A percentile compares a stretch with the other conserved stretches of the same genome.
Evolutionary conservation across 441 rosid genomes (phyloP).

Genomic region (Croton setiger): DNA sequence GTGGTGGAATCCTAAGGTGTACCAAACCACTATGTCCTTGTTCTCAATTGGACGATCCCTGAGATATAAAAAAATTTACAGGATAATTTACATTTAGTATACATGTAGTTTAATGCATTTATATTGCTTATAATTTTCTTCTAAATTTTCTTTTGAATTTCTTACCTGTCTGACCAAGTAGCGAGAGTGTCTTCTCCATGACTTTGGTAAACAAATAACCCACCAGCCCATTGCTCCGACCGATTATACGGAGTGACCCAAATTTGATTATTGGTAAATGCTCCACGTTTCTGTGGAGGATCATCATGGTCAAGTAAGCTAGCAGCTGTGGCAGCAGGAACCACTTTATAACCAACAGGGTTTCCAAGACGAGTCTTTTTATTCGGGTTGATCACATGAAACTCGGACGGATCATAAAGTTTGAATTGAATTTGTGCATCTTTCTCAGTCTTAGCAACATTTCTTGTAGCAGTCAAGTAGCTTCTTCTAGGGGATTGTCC

Average conservation of each 20-base stretch:
- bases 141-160: too few species aligned
- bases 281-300: conserved; percentile 83
- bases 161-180: conserved; percentile 78
- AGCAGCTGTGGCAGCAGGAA: conserved; percentile 73
- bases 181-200: conserved; percentile 80
- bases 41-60: conserved; percentile 68
- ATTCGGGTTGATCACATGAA: conserved; percentile 69
- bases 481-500: conserved; percentile 73
- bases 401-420: conserved; percentile 78
- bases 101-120: too few species aligned
- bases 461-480: conserved; percentile 58
- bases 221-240: conserved; percentile 86
- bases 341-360: conserved; percentile 74
- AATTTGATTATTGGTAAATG: conserved; percentile 86
- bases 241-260: conserved; percentile 82
- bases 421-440: conserved; percentile 65
- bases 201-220: conserved; percentile 65
- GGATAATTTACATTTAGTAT: too few species aligned
- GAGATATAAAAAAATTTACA: background rate
- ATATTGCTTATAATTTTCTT: too few species aligned
- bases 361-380: conserved; percentile 67
- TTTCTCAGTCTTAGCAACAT: conserved; percentile 80
- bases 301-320: conserved; percentile 73
- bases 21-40: conserved; percentile 79
- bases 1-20: conserved; percentile 85